phyloP scores from a whole-genome alignment of 2,329 filamentous ascomycete species.

The Fusarium sp. region DNA sequence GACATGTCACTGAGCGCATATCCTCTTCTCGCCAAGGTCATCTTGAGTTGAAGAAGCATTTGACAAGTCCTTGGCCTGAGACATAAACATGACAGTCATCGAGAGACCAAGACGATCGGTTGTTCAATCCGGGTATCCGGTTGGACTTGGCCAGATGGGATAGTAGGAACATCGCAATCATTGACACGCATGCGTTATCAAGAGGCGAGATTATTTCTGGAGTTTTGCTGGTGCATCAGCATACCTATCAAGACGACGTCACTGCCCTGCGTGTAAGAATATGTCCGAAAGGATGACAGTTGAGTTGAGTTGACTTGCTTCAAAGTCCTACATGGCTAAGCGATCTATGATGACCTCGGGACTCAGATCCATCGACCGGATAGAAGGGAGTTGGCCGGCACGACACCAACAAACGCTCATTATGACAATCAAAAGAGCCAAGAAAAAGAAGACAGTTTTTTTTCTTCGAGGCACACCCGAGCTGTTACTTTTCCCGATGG shows the following conservation, averaged over 20 bases:
- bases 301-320: too few species aligned
- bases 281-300: not conserved
- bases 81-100: conserved; percentile 1
- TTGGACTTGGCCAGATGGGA: not conserved
- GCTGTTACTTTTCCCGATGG: not conserved
- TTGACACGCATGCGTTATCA: not conserved
- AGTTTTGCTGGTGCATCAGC: not conserved
- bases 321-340: not conserved
- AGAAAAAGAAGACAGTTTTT: conserved; percentile 8
- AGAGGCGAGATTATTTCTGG: not conserved
- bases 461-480: conserved; percentile 17
- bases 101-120: not conserved
- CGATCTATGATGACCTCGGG: conserved; percentile 31
- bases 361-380: conserved; percentile 20
- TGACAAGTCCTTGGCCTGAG: conserved; percentile 38
- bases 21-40: conserved; percentile 20
- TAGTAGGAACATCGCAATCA: not conserved
- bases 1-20: conserved; percentile 18
- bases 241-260: too few species aligned
- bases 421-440: conserved; percentile 24
- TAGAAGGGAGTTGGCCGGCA: conserved; percentile 13
- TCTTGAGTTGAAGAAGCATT: conserved; percentile 36
- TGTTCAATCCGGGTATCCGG: conserved; percentile 5
- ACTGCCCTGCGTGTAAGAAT: not conserved
- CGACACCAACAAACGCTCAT: conserved; percentile 12